Percentiles rank a stretch among this genome's conserved stretches.
These are phyloP conservation scores for Gymnopilus junonius DNA, from an alignment of 768 basidiomycete species.

Conservation along the genomic window DNA sequence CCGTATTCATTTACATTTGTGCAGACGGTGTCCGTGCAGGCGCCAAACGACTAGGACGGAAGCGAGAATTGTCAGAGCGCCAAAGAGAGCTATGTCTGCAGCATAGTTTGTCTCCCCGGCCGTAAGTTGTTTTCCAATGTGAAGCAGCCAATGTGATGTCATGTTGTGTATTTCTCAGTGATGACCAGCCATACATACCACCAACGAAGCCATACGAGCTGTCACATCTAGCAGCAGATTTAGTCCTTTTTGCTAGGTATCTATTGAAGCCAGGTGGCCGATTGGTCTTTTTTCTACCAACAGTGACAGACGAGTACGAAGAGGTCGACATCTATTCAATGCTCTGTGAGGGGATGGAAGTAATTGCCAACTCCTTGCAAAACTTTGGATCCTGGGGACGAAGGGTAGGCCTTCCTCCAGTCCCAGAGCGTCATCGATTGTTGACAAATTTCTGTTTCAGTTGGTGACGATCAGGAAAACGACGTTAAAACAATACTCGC, in stretches of 20 bases:
- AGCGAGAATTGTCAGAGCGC: constrained; percentile 47
- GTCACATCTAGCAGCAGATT: constrained; percentile 78
- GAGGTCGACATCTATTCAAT: constrained; percentile 82
- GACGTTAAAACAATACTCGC: constrained; percentile 45
- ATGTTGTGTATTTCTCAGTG: constrained; percentile 32
- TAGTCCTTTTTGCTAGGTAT: constrained; percentile 81
- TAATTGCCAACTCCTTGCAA: constrained; percentile 89
- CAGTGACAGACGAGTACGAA: constrained; percentile 89
- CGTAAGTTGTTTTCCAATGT: constrained; percentile 40
- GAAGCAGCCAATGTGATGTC: background rate
- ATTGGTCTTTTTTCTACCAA: constrained; percentile 95
- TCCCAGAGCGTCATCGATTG: background rate
- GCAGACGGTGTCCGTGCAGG: constrained; percentile 92
- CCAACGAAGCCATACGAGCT: constrained; percentile 94
- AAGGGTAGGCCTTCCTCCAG: constrained; percentile 59
- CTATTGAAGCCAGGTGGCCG: constrained; percentile 85
- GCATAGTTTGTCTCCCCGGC: constrained; percentile 41
- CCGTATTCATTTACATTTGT: background rate
- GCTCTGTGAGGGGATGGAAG: constrained; percentile 85
- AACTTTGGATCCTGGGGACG: constrained; percentile 96
- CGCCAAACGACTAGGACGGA: constrained; percentile 80
- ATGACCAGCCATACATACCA: constrained; percentile 79
- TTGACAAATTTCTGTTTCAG: constrained; percentile 42
- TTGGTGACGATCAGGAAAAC: constrained; percentile 90
- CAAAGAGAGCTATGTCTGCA: constrained; percentile 41